A percentile compares a stretch with the other conserved stretches of the same genome.
These are phyloP conservation scores for Lecanoromycetidae sp. DNA, from an alignment of 2,329 filamentous ascomycete species.

Conservation along the genomic window DNA sequence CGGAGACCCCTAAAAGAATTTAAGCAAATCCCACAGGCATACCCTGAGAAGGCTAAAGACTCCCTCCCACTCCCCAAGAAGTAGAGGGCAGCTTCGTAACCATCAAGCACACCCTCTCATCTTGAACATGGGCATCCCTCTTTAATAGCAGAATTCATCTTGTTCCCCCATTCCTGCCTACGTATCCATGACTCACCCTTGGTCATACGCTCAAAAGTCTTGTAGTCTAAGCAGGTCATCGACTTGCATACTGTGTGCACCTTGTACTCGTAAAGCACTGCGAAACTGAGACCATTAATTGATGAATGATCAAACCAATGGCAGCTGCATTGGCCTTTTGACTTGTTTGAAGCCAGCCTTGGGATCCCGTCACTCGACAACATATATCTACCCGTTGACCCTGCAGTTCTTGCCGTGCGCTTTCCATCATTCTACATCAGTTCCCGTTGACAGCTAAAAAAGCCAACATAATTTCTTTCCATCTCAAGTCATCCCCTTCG, in stretches of 20 bases:
- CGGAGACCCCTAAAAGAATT: not conserved
- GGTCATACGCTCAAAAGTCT: constrained; percentile 3
- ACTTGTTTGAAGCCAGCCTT: not conserved
- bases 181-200: constrained; percentile 6
- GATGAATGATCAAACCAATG: constrained; percentile 15
- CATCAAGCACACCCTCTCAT: not conserved
- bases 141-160: too few species aligned
- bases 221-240: not conserved
- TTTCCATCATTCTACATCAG: constrained; percentile 13
- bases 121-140: not conserved
- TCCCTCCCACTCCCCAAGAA: not conserved
- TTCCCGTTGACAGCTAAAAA: constrained; percentile 9
- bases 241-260: constrained; percentile 4
- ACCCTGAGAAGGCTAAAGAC: not conserved
- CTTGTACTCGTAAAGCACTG: constrained; percentile 4
- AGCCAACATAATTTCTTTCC: not conserved
- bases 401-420: constrained; percentile 14
- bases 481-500: not conserved
- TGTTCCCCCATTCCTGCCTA: constrained; percentile 8
- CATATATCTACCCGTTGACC: constrained; percentile 11
- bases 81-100: not conserved
- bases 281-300: constrained; percentile 4
- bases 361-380: constrained; percentile 8
- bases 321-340: constrained; percentile 12
- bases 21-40: not conserved